Conservation (phyloP, 1,139 yeast species). For the Pichia sp. region DNA sequence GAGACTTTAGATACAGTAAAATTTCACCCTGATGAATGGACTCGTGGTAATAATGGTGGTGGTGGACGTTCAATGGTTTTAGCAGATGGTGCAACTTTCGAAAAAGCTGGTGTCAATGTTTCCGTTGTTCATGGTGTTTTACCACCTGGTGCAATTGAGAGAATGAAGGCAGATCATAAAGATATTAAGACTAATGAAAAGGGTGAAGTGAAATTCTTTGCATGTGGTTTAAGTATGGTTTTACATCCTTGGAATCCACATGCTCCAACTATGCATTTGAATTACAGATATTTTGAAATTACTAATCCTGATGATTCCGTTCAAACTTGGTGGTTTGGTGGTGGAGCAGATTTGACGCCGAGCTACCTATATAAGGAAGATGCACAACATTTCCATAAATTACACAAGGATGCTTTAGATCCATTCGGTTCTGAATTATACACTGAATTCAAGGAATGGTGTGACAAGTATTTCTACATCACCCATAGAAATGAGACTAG, state of each 20-base stretch:
- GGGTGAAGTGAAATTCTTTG: constrained; percentile 65
- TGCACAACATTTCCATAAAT: constrained; percentile 68
- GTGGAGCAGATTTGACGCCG: constrained; percentile 98
- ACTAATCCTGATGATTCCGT: constrained; percentile 75
- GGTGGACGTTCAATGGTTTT: constrained; percentile 91
- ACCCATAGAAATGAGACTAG: constrained; percentile 84
- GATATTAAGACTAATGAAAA: constrained; percentile 53
- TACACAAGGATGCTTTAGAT: constrained; percentile 82
- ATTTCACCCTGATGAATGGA: constrained; percentile 79
- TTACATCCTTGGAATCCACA: constrained; percentile 93
- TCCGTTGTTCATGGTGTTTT: constrained; percentile 81
- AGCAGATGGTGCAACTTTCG: constrained; percentile 83
- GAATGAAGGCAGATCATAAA: constrained; percentile 86
- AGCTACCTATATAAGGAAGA: constrained; percentile 86
- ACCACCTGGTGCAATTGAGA: constrained; percentile 78
- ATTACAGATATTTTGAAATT: constrained; percentile 93
- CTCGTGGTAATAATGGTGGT: constrained; percentile 65
- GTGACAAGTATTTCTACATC: constrained; percentile 86
- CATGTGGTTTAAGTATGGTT: constrained; percentile 89
- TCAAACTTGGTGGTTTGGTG: constrained; percentile 99
- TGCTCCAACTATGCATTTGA: constrained; percentile 93
- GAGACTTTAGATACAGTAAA: constrained; percentile 50
- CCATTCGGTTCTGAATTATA: constrained; percentile 60
- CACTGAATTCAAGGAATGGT: constrained; percentile 89
- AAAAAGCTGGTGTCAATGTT: constrained; percentile 93